Evolutionary conservation across 225 moss, liverwort and hornwort genomes (phyloP).

Genomic region (Rhytidiadelphus loreus): DNA sequence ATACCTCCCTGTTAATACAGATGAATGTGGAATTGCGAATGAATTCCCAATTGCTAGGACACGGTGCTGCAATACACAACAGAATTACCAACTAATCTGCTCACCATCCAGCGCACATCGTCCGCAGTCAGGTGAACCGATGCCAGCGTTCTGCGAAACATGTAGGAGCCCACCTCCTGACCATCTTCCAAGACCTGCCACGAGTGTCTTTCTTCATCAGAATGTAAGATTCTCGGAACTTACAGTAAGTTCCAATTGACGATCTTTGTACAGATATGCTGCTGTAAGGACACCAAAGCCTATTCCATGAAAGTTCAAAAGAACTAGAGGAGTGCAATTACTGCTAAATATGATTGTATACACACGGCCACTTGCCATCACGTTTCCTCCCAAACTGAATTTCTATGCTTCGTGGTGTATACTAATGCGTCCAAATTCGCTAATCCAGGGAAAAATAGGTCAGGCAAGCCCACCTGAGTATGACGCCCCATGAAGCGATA

Average conservation of each 20-base stretch:
- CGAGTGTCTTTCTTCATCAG: neutral
- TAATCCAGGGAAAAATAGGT: neutral
- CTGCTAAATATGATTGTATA: neutral
- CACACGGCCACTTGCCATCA: neutral
- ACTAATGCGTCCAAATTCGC: neutral
- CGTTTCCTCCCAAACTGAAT: neutral
- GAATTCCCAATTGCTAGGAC: neutral
- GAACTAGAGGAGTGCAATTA: neutral
- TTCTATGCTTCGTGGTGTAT: neutral
- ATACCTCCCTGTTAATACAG: neutral
- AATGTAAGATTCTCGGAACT: neutral
- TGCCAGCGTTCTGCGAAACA: conserved; percentile 84
- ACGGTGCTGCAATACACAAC: neutral
- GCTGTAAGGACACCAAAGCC: neutral
- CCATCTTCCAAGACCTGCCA: conserved; percentile 91
- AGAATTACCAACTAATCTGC: neutral
- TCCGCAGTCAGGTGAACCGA: conserved; percentile 76
- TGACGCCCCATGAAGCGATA: conserved; percentile 99
- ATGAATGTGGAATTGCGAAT: neutral
- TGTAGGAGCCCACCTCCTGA: conserved; percentile 93
- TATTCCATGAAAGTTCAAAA: neutral
- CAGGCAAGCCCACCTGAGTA: conserved; percentile 62
- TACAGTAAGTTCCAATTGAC: neutral
- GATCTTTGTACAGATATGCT: neutral
- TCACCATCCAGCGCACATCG: conserved; percentile 96